These are phyloP conservation scores for Dendryphion nanum DNA, from an alignment of 2,329 filamentous ascomycete species.

Conservation along the genomic window DNA sequence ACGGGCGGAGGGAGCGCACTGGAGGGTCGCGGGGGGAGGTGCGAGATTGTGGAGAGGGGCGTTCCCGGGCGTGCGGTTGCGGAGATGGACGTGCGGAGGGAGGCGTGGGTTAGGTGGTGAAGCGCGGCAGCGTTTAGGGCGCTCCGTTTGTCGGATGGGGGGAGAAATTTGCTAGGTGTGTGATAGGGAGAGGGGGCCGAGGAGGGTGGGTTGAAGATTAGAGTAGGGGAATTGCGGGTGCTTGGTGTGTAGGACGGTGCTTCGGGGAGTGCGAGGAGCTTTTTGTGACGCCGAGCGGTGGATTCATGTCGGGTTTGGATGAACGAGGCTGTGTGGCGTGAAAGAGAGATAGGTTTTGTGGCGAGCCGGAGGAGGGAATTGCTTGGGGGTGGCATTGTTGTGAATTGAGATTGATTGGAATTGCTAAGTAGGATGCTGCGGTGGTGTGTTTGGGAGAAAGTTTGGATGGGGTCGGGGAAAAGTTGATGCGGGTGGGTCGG, in stretches of 20 bases:
- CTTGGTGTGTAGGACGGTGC: slow-evolving; percentile 43
- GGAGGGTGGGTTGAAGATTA: slow-evolving; percentile 64
- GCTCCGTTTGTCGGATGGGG: slow-evolving; percentile 55
- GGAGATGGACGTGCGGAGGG: slow-evolving; percentile 20
- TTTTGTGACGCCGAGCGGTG: slow-evolving; percentile 46
- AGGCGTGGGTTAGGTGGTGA: slow-evolving; percentile 16
- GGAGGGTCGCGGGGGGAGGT: slow-evolving; percentile 22
- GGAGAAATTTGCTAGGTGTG: slow-evolving; percentile 65
- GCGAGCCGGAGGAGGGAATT: slow-evolving; percentile 27
- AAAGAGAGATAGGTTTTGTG: not conserved
- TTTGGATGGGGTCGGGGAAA: slow-evolving; percentile 21
- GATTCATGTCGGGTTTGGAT: slow-evolving; percentile 43
- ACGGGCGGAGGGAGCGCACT: slow-evolving; percentile 49
- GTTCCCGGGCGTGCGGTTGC: slow-evolving; percentile 30
- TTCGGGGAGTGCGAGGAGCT: slow-evolving; percentile 46
- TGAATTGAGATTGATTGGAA: slow-evolving; percentile 10
- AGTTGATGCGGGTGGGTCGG: slow-evolving; percentile 22
- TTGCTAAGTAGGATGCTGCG: slow-evolving; percentile 4
- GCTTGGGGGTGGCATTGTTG: slow-evolving; percentile 37
- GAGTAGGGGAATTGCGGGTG: slow-evolving; percentile 21
- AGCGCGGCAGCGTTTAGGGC: slow-evolving; percentile 43
- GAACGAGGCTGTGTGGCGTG: slow-evolving; percentile 10
- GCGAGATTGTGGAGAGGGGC: slow-evolving; percentile 16
- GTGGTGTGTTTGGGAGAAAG: slow-evolving; percentile 7
- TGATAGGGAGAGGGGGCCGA: slow-evolving; percentile 62